Evolutionary conservation across 2,329 filamentous ascomycete genomes (phyloP), one percentile per base, ranked within the genome.

Genomic region (Talaromyces sp.): DNA sequence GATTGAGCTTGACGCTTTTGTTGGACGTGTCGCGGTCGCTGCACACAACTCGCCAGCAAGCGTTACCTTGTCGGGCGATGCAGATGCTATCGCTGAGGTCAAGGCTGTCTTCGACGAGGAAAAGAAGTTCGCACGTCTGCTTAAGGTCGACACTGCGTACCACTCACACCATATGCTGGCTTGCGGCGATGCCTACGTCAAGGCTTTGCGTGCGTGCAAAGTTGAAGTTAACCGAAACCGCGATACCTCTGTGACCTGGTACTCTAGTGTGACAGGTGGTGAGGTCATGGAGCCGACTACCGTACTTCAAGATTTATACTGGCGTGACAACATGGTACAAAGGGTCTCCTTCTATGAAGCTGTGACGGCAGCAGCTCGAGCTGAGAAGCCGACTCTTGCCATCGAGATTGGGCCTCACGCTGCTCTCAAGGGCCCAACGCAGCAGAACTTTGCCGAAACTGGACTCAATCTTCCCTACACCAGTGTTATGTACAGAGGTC

Each of bases 31-130:
- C 7, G 24, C 52, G 4, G 62, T 75, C 19, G 73, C 71, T 2
- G 70, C 69, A 7, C 11, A 26, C 53, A 81, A 81, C 61, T 71
- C 70, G 38, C 70, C 76, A 0, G 38, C 61, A 1, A 76, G 70
- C 43, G 65, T 78, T 0, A 81, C 78, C 0, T 26, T 79, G 0
- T 78, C 77, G 4, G 79, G 79, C 0, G 74, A 78, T 59, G 59
- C 24, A 7, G 58, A 67, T 43, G 67, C 65, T 6, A 68, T 79
- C 1, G 63, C 64, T 0, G 64, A 70, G 26, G 61, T 54, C 1
- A 58, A 69, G 1, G 55, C 63, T 1, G 58, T 69, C 0, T 61
- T 79, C 0, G 63, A 71, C 1, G 59, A 66, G 4, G 62, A 71
- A n/a, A 60, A 66, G 3, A 66, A 70, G 7, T 79, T 79, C 58